These are phyloP conservation scores for Camellia japonica DNA, from an alignment of 148 eudicot genomes.

Conservation along the genomic window DNA sequence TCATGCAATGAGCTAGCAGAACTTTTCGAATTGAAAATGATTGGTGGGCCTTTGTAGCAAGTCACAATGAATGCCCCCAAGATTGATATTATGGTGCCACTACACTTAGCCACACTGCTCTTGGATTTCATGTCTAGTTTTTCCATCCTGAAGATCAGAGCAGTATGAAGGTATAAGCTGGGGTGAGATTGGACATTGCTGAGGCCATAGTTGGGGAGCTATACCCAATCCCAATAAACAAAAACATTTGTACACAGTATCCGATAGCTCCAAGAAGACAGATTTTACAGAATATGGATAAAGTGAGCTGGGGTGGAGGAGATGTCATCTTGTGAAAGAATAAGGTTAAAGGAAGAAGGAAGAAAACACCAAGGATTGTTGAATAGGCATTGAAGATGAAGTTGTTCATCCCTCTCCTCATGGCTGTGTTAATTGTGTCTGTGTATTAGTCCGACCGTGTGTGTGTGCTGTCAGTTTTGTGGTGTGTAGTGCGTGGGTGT, in stretches of 20 bases:
- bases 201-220: conserved; percentile 17
- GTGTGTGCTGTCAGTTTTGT: too few species aligned
- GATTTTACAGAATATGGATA: background rate
- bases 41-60: too few species aligned
- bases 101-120: too few species aligned
- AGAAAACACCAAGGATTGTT: conserved; percentile 29
- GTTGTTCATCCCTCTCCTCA: conserved; percentile 40
- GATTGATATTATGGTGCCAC: too few species aligned
- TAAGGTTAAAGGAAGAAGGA: conserved; percentile 23
- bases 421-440: too few species aligned
- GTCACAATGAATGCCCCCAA: too few species aligned
- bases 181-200: conserved; percentile 8
- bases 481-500: too few species aligned
- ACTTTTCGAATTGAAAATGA: too few species aligned
- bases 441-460: too few species aligned
- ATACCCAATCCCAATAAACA: background rate
- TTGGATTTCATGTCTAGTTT: too few species aligned
- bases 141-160: too few species aligned
- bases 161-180: background rate
- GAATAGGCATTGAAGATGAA: conserved; percentile 30
- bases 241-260: background rate
- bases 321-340: background rate
- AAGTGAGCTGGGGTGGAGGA: background rate
- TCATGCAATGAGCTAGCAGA: too few species aligned
- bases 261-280: conserved; percentile 9